Conservation (phyloP, 2,329 filamentous ascomycete genomes). For the Dothiorella sarmentorum region DNA sequence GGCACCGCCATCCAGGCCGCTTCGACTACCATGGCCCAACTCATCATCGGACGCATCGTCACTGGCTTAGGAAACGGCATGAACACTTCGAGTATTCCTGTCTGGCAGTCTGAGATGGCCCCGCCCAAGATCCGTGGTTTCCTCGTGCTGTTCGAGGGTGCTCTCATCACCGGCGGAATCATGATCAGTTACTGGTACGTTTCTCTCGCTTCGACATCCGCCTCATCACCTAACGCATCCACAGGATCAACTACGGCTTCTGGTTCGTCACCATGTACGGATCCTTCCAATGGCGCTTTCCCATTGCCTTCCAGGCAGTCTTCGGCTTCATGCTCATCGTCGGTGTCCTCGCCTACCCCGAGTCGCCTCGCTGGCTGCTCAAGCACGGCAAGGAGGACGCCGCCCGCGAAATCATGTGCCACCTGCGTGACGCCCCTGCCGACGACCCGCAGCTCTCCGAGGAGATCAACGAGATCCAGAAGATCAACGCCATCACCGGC, state of each 20-base stretch:
- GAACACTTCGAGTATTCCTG: slow-evolving; percentile 53
- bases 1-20: slow-evolving; percentile 40
- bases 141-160: slow-evolving; percentile 57
- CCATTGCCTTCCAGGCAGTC: slow-evolving; percentile 50
- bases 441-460: slow-evolving; percentile 54
- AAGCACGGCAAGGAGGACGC: slow-evolving; percentile 43
- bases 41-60: slow-evolving; percentile 50
- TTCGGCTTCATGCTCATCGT: slow-evolving; percentile 44
- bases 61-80: slow-evolving; percentile 54
- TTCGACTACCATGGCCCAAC: slow-evolving; percentile 37
- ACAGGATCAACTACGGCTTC: slow-evolving; percentile 45
- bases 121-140: slow-evolving; percentile 56
- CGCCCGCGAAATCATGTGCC: slow-evolving; percentile 48
- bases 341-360: slow-evolving; percentile 37
- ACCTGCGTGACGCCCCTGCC: slow-evolving; percentile 44
- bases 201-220: not conserved
- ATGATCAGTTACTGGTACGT: slow-evolving; percentile 47
- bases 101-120: slow-evolving; percentile 52
- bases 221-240: not conserved
- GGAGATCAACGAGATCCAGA: slow-evolving; percentile 59
- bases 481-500: slow-evolving; percentile 47
- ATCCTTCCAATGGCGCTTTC: slow-evolving; percentile 46
- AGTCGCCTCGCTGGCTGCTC: slow-evolving; percentile 33
- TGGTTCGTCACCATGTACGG: slow-evolving; percentile 37
- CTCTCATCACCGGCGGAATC: slow-evolving; percentile 49